Conservation (phyloP, 2,329 filamentous ascomycete genomes). For the Diaporthe velutina region DNA sequence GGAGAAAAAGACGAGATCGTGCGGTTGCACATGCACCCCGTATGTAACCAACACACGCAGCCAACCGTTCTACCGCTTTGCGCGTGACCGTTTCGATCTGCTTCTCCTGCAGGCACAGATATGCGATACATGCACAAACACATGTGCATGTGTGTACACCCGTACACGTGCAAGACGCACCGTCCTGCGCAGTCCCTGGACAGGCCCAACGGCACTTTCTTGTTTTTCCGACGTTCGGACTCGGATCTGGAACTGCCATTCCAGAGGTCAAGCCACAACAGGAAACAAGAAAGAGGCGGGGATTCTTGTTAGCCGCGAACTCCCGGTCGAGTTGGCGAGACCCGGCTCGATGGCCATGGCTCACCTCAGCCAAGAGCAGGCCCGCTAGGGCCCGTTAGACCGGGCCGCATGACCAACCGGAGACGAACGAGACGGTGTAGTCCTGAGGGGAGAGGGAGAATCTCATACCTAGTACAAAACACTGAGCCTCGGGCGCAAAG, state of each 20-base stretch:
- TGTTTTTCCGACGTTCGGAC: constrained; percentile 10
- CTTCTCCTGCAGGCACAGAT: constrained; percentile 1
- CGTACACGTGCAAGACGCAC: constrained; percentile 2
- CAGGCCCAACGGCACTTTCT: background rate
- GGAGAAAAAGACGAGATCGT: constrained; percentile 13
- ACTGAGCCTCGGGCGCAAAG: background rate
- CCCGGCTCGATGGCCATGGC: constrained; percentile 23
- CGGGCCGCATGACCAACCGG: constrained; percentile 28
- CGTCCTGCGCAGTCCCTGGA: constrained; percentile 3
- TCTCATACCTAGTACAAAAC: background rate
- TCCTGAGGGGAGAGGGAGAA: background rate
- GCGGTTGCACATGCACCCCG: constrained; percentile 15
- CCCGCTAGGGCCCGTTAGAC: constrained; percentile 26
- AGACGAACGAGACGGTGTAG: constrained; percentile 6
- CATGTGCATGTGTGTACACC: background rate
- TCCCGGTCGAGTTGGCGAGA: background rate
- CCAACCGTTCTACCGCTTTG: background rate
- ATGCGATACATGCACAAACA: constrained; percentile 9
- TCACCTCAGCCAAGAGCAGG: constrained; percentile 29
- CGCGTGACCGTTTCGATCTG: background rate
- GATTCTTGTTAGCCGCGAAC: constrained; percentile 17
- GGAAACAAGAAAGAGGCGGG: background rate
- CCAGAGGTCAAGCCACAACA: constrained; percentile 15
- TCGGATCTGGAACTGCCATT: background rate
- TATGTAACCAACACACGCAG: constrained; percentile 21